Evolutionary conservation across 2,329 filamentous ascomycete species (phyloP).

Genomic region (Dothidotthia symphoricarpi): DNA sequence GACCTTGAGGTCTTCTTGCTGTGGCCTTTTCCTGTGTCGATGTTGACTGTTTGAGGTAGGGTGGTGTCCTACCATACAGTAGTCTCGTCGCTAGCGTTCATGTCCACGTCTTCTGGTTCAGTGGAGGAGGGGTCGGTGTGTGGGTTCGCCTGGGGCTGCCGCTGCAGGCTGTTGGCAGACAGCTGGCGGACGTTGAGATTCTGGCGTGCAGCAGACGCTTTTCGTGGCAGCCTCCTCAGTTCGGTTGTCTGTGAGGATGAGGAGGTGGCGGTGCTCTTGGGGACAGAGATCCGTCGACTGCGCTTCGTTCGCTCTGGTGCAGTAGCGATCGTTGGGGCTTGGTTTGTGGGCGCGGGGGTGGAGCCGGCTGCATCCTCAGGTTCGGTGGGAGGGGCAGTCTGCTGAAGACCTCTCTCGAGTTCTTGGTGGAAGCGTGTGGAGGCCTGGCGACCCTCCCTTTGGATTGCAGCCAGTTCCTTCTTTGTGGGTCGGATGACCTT

Average conservation of each 20-base stretch:
- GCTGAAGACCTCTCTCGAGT: not conserved
- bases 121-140: constrained; percentile 1
- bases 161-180: not conserved
- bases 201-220: too few species aligned
- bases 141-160: not conserved
- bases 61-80: constrained; percentile 1
- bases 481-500: not conserved
- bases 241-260: too few species aligned
- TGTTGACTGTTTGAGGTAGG: not conserved
- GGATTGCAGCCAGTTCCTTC: not conserved
- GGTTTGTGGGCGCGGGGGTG: too few species aligned
- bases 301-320: too few species aligned
- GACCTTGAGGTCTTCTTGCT: not conserved
- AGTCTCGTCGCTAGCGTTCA: not conserved
- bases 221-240: not conserved
- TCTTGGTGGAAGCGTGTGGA: too few species aligned
- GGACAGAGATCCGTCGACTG: too few species aligned
- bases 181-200: constrained; percentile 1
- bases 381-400: too few species aligned
- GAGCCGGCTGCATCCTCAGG: not conserved
- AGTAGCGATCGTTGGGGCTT: too few species aligned
- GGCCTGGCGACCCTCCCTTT: not conserved
- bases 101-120: not conserved
- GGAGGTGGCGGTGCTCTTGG: too few species aligned
- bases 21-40: too few species aligned